Evolutionary conservation across 805 yeast genomes (phyloP).

Genomic region (Tanozyma kutaoensis): DNA sequence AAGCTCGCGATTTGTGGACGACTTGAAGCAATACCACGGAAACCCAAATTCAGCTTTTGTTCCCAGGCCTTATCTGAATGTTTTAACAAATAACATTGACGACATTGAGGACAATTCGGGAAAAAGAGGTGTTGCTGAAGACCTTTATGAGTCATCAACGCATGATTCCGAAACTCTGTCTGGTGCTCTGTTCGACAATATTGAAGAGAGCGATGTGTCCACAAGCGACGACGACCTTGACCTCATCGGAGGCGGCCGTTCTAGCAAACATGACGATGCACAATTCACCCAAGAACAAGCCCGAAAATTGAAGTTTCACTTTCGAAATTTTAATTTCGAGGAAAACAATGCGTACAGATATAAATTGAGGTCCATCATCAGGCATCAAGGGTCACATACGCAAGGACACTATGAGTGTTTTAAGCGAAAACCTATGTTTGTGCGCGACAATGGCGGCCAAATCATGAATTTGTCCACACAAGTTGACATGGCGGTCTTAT

Average conservation of each 20-base stretch:
- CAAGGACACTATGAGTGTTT: slow-evolving; percentile 89
- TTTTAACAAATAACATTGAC: slow-evolving; percentile 12
- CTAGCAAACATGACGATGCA: slow-evolving; percentile 16
- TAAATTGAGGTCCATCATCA: slow-evolving; percentile 54
- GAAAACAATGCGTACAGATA: slow-evolving; percentile 35
- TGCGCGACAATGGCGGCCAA: slow-evolving; percentile 28
- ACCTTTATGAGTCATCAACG: no score
- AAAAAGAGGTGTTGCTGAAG: slow-evolving; percentile 26
- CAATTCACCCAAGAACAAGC: slow-evolving; percentile 26
- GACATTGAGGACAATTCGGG: slow-evolving; percentile 18
- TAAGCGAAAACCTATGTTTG: slow-evolving; percentile 57
- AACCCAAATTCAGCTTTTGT: slow-evolving; percentile 1
- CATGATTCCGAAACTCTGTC: no score
- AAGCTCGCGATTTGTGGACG: slow-evolving; percentile 26
- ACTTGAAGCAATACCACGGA: slow-evolving; percentile 21
- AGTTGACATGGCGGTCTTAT: slow-evolving; percentile 12
- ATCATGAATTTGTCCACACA: slow-evolving; percentile 29
- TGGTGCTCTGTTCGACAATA: no score
- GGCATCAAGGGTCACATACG: slow-evolving; percentile 82
- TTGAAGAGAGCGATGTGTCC: no score
- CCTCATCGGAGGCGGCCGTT: no score
- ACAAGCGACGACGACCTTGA: no score
- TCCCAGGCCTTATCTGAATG: slow-evolving; percentile 4
- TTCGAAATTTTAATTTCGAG: slow-evolving; percentile 23
- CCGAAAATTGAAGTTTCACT: slow-evolving; percentile 19